Evolutionary conservation across 495 filamentous ascomycete species (phyloP).

Genomic region (Aspergillus egyptiacus): DNA sequence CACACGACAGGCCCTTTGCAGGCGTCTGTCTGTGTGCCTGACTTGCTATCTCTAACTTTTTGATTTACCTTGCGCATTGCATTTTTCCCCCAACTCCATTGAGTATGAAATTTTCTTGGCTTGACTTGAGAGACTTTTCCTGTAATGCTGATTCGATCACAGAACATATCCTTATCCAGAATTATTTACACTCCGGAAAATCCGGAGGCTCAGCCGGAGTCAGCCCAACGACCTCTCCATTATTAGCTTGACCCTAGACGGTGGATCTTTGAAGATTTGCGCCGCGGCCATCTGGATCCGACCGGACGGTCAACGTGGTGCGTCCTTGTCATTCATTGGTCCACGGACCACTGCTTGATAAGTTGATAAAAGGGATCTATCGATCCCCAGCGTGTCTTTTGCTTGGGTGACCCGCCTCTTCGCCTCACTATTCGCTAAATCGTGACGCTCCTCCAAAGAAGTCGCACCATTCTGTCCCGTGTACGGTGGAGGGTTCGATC

Average conservation of each 20-base stretch:
- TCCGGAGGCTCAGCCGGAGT: background rate
- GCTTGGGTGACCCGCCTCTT: constrained; percentile 17
- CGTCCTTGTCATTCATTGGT: constrained; percentile 17
- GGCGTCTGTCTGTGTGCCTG: background rate
- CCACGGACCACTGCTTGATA: background rate
- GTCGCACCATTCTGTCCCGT: constrained; percentile 16
- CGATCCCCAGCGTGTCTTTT: constrained; percentile 4
- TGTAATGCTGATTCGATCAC: background rate
- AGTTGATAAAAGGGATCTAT: constrained; percentile 1
- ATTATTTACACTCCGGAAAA: constrained; percentile 9
- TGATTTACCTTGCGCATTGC: background rate
- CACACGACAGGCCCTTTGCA: background rate
- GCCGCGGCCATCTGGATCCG: constrained; percentile 12
- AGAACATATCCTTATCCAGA: background rate
- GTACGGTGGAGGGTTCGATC: constrained; percentile 21
- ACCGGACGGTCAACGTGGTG: constrained; percentile 21
- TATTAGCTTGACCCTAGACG: constrained; percentile 20
- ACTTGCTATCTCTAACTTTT: background rate
- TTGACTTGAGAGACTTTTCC: background rate
- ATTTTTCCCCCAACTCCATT: background rate
- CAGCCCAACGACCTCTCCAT: constrained; percentile 16
- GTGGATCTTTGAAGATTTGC: constrained; percentile 17
- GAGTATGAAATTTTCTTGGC: background rate
- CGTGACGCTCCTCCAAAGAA: constrained; percentile 19
- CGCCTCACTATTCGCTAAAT: constrained; percentile 22